phyloP scores from a whole-genome alignment of 768 basidiomycete species.

The Kwoniella sp. region DNA sequence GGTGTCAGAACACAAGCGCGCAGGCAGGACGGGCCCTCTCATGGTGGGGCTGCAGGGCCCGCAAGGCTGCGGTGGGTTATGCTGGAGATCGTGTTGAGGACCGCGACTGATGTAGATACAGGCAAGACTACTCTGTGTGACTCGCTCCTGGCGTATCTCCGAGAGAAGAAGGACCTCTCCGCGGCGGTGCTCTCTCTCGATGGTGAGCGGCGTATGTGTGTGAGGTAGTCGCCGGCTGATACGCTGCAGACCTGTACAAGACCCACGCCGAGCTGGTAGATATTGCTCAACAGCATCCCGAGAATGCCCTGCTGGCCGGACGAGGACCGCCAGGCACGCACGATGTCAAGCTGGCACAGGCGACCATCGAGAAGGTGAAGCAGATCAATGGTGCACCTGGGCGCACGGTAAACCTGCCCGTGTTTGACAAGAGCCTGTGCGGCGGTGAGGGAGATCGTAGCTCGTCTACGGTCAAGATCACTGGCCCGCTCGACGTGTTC shows the following conservation, averaged over 20 bases:
- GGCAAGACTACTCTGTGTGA: slow-evolving; percentile 77
- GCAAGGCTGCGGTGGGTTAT: slow-evolving; percentile 69
- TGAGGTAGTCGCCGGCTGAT: slow-evolving; percentile 51
- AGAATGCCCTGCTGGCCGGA: slow-evolving; percentile 67
- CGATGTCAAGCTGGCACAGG: slow-evolving; percentile 64
- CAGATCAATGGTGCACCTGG: slow-evolving; percentile 46
- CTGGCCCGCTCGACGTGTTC: slow-evolving; percentile 67
- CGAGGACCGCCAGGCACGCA: slow-evolving; percentile 94
- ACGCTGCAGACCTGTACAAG: slow-evolving; percentile 69
- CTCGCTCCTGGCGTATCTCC: slow-evolving; percentile 55
- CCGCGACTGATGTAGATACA: background rate
- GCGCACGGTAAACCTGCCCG: slow-evolving; percentile 47
- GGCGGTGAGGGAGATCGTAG: slow-evolving; percentile 78
- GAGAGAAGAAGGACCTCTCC: slow-evolving; percentile 21
- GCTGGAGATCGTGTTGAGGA: no score
- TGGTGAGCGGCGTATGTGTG: slow-evolving; percentile 23
- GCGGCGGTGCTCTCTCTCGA: slow-evolving; percentile 49
- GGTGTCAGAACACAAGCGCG: slow-evolving; percentile 14
- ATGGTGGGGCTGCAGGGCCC: slow-evolving; percentile 88
- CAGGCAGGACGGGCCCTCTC: slow-evolving; percentile 55
- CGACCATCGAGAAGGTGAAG: slow-evolving; percentile 57
- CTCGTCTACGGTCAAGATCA: slow-evolving; percentile 54
- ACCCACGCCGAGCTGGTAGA: slow-evolving; percentile 60
- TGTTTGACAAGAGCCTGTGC: slow-evolving; percentile 81
- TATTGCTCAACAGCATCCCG: slow-evolving; percentile 58